Evolutionary conservation across 768 basidiomycete genomes (phyloP), one percentile per base, ranked within the genome.

Genomic region (Pleurotus giganteus): DNA sequence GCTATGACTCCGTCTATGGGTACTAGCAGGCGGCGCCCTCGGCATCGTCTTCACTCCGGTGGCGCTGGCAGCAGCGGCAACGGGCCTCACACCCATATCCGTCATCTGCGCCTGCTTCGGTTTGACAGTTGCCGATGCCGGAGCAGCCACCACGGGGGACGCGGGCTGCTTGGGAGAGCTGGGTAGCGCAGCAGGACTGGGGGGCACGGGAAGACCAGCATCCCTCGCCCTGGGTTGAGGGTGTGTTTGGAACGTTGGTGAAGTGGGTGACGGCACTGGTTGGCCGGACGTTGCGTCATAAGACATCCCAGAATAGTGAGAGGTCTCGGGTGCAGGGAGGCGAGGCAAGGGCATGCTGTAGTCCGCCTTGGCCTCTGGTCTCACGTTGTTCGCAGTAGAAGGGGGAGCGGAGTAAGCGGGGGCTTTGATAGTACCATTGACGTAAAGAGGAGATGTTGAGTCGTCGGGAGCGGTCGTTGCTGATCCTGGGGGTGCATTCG

Each of bases 301-400:
- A 28, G 89, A 89, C 81, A 86, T 81, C 7, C 84, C 87, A 13
- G 89, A 89, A 63, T 85, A 89, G 65, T 94, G 91, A 0, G 85
- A 84, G 4, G 88, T 83, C 63, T 51, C 49, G 0, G 92, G 92
- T 2, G 88, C 82, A 26, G 92, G 91, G 12, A 94, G 75, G 15
- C 88, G 78, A 2, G 92, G 91, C 4, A 93, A 77, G 0, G 86
- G 83, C 85, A 94, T 91, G 59, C 81, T 87, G 66, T 93, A 91
- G 61, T 91, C 89, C 3, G 86, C 84, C 63, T 74, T 72, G 57
- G 71, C 65, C 62, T n/a, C 53, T 12, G 63, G 36, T 47, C 37
- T 53, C 44, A 53, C 41, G 23, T 29, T 3, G 52, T 69, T 71
- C 58, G 58, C 65, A 4, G 63, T 42, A 13, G 69, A 63, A 29